Conservation (phyloP, 139 green algal genomes). For the Auxenochlorella pyrenoidosa region DNA sequence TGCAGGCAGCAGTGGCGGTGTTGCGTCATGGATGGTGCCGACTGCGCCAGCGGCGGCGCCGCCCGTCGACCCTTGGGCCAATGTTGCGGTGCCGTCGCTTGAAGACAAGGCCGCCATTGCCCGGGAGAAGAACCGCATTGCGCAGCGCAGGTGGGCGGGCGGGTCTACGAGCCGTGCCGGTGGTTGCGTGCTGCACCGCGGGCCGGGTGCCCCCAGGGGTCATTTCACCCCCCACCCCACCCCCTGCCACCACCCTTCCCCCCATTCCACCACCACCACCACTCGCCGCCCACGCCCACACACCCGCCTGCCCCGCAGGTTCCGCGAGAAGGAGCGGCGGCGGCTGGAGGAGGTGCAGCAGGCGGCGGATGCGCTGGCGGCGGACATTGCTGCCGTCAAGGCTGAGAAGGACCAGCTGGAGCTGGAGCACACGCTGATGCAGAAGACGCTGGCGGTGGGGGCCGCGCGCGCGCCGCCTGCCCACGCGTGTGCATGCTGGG, state of each 20-base stretch:
- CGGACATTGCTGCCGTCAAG: background rate
- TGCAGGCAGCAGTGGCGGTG: background rate
- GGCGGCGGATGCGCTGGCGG: background rate
- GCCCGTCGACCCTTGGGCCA: too few relatives aligned
- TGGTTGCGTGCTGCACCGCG: too few relatives aligned
- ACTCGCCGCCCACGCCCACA: background rate
- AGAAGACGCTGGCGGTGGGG: conserved; percentile 14
- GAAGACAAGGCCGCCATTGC: background rate
- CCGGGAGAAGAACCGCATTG: conserved; percentile 24
- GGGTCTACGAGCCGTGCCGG: too few relatives aligned
- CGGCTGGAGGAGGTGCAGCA: background rate
- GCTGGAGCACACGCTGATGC: background rate
- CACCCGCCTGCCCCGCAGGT: too few relatives aligned
- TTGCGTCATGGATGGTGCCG: background rate
- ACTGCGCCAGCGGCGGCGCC: background rate
- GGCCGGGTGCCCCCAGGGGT: too few relatives aligned
- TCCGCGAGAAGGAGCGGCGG: conserved; percentile 13
- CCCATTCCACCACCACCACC: too few relatives aligned
- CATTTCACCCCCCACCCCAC: too few relatives aligned
- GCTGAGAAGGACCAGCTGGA: background rate
- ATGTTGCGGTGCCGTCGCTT: background rate
- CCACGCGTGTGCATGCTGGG: too few relatives aligned
- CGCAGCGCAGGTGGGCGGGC: conserved; percentile 12
- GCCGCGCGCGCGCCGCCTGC: too few relatives aligned
- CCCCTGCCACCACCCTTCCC: too few relatives aligned